phyloP scores from a whole-genome alignment of 345 rosid genomes.

The Euclidium syriacum region DNA sequence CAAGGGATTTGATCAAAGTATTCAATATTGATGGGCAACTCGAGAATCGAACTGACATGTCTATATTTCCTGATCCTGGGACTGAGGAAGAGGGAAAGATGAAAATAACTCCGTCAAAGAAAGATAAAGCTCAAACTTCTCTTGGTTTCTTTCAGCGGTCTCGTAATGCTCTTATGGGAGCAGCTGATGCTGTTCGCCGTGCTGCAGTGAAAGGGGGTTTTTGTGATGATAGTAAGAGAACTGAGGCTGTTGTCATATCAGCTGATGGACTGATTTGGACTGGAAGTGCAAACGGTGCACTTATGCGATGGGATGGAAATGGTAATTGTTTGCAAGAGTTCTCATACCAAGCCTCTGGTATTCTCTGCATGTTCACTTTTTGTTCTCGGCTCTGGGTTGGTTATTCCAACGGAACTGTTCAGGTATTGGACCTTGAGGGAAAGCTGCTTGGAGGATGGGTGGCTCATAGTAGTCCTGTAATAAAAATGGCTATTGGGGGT shows the following conservation, averaged over 20 bases:
- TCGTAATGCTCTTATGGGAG: constrained; percentile 88
- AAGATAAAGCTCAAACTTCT: constrained; percentile 66
- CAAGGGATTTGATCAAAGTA: constrained; percentile 76
- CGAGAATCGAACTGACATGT: constrained; percentile 62
- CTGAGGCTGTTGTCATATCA: constrained; percentile 59
- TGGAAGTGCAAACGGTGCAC: constrained; percentile 71
- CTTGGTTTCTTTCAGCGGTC: constrained; percentile 89
- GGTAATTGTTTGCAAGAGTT: constrained; percentile 76
- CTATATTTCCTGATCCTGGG: constrained; percentile 53
- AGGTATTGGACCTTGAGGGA: constrained; percentile 69
- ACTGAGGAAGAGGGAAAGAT: constrained; percentile 60
- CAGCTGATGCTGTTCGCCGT: constrained; percentile 96
- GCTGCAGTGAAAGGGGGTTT: constrained; percentile 82
- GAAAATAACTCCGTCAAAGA: constrained; percentile 49
- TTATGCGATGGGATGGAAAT: constrained; percentile 82
- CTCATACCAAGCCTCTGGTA: constrained; percentile 44
- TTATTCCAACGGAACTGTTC: constrained; percentile 58
- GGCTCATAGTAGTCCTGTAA: constrained; percentile 69
- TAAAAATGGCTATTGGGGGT: constrained; percentile 55
- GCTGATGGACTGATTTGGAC: constrained; percentile 79
- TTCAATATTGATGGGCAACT: constrained; percentile 81
- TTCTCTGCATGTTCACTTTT: constrained; percentile 58
- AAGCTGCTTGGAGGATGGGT: constrained; percentile 62
- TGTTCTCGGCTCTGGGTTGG: constrained; percentile 64
- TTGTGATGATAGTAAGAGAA: constrained; percentile 75